A percentile compares a stretch with the other conserved stretches of the same genome.
Evolutionary conservation across 495 filamentous ascomycete genomes (phyloP).

Genomic region (Cetradonia linearis): DNA sequence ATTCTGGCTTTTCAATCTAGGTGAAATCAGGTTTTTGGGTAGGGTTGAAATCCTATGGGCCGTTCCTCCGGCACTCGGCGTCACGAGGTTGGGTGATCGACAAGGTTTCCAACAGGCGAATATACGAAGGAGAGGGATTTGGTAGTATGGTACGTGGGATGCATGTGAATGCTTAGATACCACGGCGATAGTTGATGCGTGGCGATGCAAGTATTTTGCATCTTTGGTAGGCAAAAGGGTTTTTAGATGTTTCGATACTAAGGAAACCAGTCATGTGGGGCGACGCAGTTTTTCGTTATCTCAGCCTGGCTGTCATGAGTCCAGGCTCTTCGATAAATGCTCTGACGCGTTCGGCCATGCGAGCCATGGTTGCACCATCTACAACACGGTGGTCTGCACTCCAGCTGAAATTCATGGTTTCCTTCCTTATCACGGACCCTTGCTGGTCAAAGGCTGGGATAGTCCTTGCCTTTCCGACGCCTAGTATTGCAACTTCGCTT

Average conservation of each 20-base stretch:
- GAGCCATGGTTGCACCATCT: constrained; percentile 87
- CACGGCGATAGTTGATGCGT: neutral
- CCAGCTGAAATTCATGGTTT: constrained; percentile 84
- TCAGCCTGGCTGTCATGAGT: constrained; percentile 56
- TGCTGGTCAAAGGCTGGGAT: constrained; percentile 59
- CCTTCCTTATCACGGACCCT: constrained; percentile 48
- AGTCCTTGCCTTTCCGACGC: constrained; percentile 67
- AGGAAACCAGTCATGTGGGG: neutral
- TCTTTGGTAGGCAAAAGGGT: constrained; percentile 16
- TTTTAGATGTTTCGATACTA: neutral
- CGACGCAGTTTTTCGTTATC: constrained; percentile 27
- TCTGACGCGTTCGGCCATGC: constrained; percentile 71
- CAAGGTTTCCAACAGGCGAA: neutral
- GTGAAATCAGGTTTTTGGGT: constrained; percentile 9
- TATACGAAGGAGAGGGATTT: neutral
- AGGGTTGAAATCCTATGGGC: constrained; percentile 4
- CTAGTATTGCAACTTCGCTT: constrained; percentile 84
- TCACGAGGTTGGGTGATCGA: constrained; percentile 7
- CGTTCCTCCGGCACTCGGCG: neutral
- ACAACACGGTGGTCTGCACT: constrained; percentile 92
- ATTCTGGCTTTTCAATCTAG: neutral
- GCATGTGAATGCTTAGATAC: neutral
- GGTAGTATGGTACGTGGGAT: neutral
- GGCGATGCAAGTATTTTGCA: constrained; percentile 23
- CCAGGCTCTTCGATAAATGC: constrained; percentile 72